Percentiles rank a stretch among this genome's conserved stretches.
phyloP scores from a whole-genome alignment of 495 filamentous ascomycete genomes.

The Aspergillus conjunctus region DNA sequence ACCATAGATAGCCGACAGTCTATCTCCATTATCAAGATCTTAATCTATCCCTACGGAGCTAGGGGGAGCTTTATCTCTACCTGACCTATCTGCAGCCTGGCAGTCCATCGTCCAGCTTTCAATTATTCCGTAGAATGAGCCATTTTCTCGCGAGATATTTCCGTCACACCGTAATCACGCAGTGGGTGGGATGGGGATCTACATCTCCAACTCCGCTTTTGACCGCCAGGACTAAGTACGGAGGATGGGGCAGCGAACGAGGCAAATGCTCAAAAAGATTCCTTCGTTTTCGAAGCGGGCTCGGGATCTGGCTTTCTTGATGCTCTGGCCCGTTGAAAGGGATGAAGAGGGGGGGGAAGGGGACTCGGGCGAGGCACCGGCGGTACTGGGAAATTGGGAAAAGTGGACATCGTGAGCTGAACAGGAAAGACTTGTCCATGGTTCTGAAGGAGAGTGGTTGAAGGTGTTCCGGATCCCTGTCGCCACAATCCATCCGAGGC shows the following conservation, averaged over 20 bases:
- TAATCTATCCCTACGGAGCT: slow-evolving; percentile 11
- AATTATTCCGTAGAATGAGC: neutral
- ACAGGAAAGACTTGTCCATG: slow-evolving; percentile 14
- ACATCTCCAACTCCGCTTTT: slow-evolving; percentile 18
- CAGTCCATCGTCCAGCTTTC: neutral
- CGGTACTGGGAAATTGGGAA: slow-evolving; percentile 11
- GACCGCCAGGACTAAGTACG: neutral
- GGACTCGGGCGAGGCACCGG: slow-evolving; percentile 12
- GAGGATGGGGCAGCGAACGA: neutral
- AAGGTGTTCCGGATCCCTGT: slow-evolving; percentile 18
- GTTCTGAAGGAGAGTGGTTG: slow-evolving; percentile 20
- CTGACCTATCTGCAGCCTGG: neutral
- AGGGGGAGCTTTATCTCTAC: neutral
- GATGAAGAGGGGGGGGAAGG: slow-evolving; percentile 1
- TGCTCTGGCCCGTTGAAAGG: slow-evolving; percentile 5
- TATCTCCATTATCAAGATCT: slow-evolving; percentile 10
- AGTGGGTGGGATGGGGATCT: slow-evolving; percentile 8
- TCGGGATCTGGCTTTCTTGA: slow-evolving; percentile 2
- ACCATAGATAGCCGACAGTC: slow-evolving; percentile 17
- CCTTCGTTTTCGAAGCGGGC: neutral
- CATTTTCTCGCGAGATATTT: neutral
- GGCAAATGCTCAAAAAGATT: no score
- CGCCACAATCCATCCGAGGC: slow-evolving; percentile 18
- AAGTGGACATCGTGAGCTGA: slow-evolving; percentile 20
- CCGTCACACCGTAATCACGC: neutral